Percentiles rank a stretch among this genome's conserved stretches.
Evolutionary conservation across 805 yeast species (phyloP).

Genomic region (Metschnikowia sp.): DNA sequence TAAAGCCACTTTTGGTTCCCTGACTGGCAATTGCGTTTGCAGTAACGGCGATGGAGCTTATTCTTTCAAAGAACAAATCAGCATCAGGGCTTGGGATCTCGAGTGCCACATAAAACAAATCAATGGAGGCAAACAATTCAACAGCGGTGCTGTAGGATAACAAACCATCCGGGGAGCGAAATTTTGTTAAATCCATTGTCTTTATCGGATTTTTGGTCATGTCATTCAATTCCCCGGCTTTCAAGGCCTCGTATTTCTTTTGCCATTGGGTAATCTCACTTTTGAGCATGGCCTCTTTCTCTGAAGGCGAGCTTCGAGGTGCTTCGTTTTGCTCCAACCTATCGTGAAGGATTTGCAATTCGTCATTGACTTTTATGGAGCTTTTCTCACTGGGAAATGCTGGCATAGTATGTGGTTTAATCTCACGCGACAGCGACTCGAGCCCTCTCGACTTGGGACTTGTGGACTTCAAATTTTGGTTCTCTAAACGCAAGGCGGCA

Average conservation of each 20-base stretch:
- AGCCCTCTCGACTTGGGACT: neutral
- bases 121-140: slow-evolving; percentile 47
- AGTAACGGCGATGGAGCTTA: slow-evolving; percentile 47
- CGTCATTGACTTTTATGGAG: slow-evolving; percentile 14
- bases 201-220: slow-evolving; percentile 20
- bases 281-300: slow-evolving; percentile 18
- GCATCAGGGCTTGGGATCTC: slow-evolving; percentile 26
- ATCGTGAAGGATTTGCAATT: slow-evolving; percentile 25
- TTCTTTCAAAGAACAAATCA: slow-evolving; percentile 47
- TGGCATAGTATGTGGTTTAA: neutral
- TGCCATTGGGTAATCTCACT: slow-evolving; percentile 47
- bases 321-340: slow-evolving; percentile 25
- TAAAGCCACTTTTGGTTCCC: slow-evolving; percentile 21
- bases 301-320: neutral
- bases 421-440: neutral
- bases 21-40: slow-evolving; percentile 41
- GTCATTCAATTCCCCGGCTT: slow-evolving; percentile 28
- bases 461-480: slow-evolving; percentile 32
- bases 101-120: slow-evolving; percentile 39
- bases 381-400: neutral
- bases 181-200: slow-evolving; percentile 25
- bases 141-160: slow-evolving; percentile 45
- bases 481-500: slow-evolving; percentile 37
- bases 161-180: slow-evolving; percentile 39
- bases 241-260: slow-evolving; percentile 46